Evolutionary conservation across 2,329 filamentous ascomycete genomes (phyloP).

Genomic region (Aspergillus clavatus): DNA sequence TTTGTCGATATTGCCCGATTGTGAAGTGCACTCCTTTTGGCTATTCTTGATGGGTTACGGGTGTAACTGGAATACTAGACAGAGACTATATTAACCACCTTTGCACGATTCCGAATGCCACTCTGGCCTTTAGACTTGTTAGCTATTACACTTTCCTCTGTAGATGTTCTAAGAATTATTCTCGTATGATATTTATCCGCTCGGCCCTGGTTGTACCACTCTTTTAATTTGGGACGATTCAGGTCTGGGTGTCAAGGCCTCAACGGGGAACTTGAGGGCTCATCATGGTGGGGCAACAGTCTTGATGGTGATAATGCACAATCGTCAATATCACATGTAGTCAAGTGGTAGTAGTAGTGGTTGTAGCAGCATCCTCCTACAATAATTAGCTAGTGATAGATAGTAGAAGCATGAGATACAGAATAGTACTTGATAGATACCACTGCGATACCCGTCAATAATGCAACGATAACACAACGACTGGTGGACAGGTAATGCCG

Average conservation of each 20-base stretch:
- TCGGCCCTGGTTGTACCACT: background rate
- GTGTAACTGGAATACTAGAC: too few species aligned
- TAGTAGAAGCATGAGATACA: too few species aligned
- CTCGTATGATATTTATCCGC: background rate
- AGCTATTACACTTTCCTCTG: too few species aligned
- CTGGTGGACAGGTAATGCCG: too few species aligned
- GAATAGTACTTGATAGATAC: background rate
- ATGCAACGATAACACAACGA: background rate
- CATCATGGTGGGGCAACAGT: too few species aligned
- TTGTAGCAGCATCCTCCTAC: background rate
- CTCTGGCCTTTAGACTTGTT: background rate
- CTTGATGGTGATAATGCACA: too few species aligned
- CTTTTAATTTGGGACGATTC: too few species aligned
- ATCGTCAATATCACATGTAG: too few species aligned
- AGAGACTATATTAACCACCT: background rate
- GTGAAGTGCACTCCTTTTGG: background rate
- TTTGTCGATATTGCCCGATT: background rate
- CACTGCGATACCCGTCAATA: background rate
- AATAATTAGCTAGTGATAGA: background rate
- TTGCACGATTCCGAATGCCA: background rate
- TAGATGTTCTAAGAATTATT: background rate
- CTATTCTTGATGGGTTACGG: too few species aligned
- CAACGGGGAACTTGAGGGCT: too few species aligned
- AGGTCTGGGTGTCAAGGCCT: too few species aligned
- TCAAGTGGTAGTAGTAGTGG: too few species aligned